Base-by-base conservation (phyloP, 2,329 filamentous ascomycete genomes). In the Sclerotinia glacialis region DNA sequence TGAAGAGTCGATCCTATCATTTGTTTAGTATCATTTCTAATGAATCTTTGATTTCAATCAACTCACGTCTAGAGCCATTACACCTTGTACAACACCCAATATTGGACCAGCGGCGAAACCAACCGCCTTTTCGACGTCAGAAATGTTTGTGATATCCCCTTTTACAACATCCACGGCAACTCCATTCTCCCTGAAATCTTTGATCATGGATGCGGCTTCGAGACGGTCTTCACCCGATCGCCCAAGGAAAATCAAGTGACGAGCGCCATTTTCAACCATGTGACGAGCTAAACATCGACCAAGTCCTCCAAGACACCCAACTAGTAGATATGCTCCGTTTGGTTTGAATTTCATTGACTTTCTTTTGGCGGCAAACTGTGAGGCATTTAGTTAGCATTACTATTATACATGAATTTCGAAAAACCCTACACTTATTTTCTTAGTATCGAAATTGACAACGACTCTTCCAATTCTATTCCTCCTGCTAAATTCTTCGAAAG, bases 81-180 rank as follows among this genome's bases (percentile, higher is more conserved):
- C 64, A 52, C 50, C 64, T 49, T 65, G 64, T 6, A 65, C 44
- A 49, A 65, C 54, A 59, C 60, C 52, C 6, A 72, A 28, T 69
- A 74, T 31, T 74, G 72, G 18, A 77, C 78, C 1, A 78, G 71
- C 37, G 78, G 75, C n/a, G 3, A 31, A 44, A 2, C 14, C 54
- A 47, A 34, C 71, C 64, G 42, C 31, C 16, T 59, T 59, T 40
- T 55, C 26, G 11, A 65, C 64, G 7, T 65, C 61, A 0, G n/a
- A 34, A 2, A 47, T 31, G 9, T 21, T 56, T 1, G 50, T 44
- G 5, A 69, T 64, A 64, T 53, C 46, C 1, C 63, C 67, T 21
- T 59, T 50, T 16, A 66, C 53, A 1, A 56, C 26, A 21, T 61
- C 40, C 5, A 64, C 50, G 5, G 5, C 37, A 8, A 54, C 31